Evolutionary conservation across 2,329 filamentous ascomycete genomes (phyloP), one percentile per base, ranked within the genome.

Genomic region (Ophiognomonia clavigignenti-juglandacearum): DNA sequence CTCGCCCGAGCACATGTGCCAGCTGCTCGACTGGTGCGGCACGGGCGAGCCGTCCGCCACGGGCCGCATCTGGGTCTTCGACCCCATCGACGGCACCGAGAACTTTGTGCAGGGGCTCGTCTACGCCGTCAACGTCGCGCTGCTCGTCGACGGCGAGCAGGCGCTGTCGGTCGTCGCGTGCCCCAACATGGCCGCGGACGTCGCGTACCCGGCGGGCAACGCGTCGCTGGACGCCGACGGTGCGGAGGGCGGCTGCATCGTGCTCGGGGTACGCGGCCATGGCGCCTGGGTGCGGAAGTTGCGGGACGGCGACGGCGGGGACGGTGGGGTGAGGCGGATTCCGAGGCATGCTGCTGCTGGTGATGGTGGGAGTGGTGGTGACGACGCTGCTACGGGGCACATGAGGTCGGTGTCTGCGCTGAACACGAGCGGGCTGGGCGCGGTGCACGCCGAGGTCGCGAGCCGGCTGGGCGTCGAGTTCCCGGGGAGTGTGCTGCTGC

Each of bases 41-140:
- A 54, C 63, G 18, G 67, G 67, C 20, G 59, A 58, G 14, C 71
- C 67, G 4, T 45, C 47, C 2, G 57, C 24, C 24, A 36, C 24
- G 58, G 2, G 71, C 69, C 7, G 76, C 13, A 70, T 72, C 8
- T 82, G 78, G 77, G 69, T 82, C 0, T 80, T 82, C 54, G 78
- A 82, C 55, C 78, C 78, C 1, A 80, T 82, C 24, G 78, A 82
- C 53, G 78, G 78, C 7, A 82, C 78, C 2, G 73, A 75, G 61
- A 78, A 75, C 1, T 82, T 77, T 45, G 64, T 82, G 8, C 62
- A 65, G 10, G 71, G 73, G 6, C 64, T 78, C 54, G 69, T 78
- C 39, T 82, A 80, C 53, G 78, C 75, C 47, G 74, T 80, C 60
- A 81, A 81, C 48, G 66, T 78, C 16, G 75, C 68, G 2, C 66